Base-by-base conservation (phyloP, 192 early-diverging fungal genomes). In the Coemansia sp. region DNA sequence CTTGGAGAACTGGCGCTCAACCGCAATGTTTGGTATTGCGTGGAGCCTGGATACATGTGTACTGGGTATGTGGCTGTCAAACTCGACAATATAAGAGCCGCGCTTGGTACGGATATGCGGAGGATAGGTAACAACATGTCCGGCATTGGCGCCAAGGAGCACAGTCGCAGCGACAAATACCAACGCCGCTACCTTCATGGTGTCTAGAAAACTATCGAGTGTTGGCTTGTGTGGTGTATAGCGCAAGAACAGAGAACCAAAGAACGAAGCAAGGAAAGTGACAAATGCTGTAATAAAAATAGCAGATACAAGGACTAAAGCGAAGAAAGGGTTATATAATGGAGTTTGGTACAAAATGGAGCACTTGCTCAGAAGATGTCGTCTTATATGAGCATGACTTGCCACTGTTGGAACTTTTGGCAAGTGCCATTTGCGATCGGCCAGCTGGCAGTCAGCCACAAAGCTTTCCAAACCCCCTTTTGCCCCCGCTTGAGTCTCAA, bases 61-160 rank as follows among this genome's bases (percentile, higher is more conserved):
- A 4, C 28, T 14, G 13, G 47, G n/a, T 4, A 30, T 23, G 2
- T 60, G 14, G 18, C 48, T 30, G 21, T 61, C 50, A 20, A 69
- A 55, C 27, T 69, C 59, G 31, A 69, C 44, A 16, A 69, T 69
- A 29, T 45, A 69, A 0, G 54, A 42, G 7, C 49, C 44, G 10
- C 25, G 48, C 44, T 42, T 62, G 19, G 23, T 37, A 5, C 17
- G 20, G 7, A 60, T 42, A 23, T 55, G 36, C 2, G 51, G 30
- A 5, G 52, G 56, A 20, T 60, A 60, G 42, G 10, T 44, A 5
- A 44, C 21, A 2, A 44, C 28, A 16, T 18, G 25, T 4, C 43
- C 43, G 5, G 43, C 43, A 7, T 44, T 11, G 3, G 32, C 43
- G 43, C 43, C 17, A 11, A 31, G 1, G n/a, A n/a, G n/a, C n/a